Evolutionary conservation across 164 flowering plant genomes (phyloP).

Genomic region (Annona cherimola): DNA sequence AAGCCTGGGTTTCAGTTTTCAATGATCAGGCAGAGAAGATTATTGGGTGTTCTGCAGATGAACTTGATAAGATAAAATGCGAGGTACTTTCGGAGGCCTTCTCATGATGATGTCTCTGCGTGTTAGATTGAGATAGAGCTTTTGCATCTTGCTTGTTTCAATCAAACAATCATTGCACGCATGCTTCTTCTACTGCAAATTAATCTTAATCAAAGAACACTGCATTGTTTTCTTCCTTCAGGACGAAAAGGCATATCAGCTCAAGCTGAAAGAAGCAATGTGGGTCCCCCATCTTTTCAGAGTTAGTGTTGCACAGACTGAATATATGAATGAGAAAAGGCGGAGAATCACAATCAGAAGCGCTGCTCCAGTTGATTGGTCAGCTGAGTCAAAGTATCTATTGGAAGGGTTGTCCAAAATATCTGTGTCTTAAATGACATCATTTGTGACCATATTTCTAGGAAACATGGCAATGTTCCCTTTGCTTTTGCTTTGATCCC

Average conservation of each 20-base stretch:
- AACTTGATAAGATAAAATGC: conserved; percentile 62
- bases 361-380: conserved; percentile 45
- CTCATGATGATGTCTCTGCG: background rate
- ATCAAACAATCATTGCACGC: background rate
- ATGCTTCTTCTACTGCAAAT: background rate
- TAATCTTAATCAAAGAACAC: background rate
- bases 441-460: background rate
- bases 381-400: conserved; percentile 66
- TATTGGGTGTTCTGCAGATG: conserved; percentile 91
- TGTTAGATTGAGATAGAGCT: too few species aligned
- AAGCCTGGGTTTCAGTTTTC: conserved; percentile 76
- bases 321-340: conserved; percentile 74
- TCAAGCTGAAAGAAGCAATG: conserved; percentile 63
- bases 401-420: conserved; percentile 68
- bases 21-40: conserved; percentile 84
- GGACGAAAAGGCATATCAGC: conserved; percentile 27
- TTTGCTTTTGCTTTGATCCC: background rate
- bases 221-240: background rate
- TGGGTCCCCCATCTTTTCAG: conserved; percentile 74
- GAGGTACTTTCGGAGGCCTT: conserved; percentile 36
- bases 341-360: conserved; percentile 28
- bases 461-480: background rate
- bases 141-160: background rate
- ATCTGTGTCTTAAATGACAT: conserved; percentile 26
- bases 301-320: conserved; percentile 62